A percentile compares a stretch with the other conserved stretches of the same genome.
These are phyloP conservation scores for Trichomonascaceae sp. DNA, from an alignment of 1,139 yeast genomes.

Conservation along the genomic window DNA sequence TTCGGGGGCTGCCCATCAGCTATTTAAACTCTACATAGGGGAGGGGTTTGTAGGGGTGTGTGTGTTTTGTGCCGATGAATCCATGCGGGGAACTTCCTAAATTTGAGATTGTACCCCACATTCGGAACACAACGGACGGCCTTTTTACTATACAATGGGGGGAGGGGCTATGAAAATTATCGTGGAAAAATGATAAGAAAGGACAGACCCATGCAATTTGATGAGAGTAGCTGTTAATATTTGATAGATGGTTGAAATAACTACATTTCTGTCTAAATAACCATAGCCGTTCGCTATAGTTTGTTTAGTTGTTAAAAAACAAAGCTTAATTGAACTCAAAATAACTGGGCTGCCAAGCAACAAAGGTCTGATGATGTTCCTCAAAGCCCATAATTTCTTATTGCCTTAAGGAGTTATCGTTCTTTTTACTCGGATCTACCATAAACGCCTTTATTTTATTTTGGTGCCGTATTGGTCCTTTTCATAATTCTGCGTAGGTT, in stretches of 20 bases:
- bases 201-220: background rate
- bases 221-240: too few species aligned
- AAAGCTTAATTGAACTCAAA: background rate
- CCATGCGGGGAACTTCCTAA: background rate
- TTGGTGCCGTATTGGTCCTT: background rate
- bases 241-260: too few species aligned
- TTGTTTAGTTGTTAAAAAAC: background rate
- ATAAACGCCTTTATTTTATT: background rate
- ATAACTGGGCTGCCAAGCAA: background rate
- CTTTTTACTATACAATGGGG: background rate
- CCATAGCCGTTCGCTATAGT: background rate
- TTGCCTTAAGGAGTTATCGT: background rate
- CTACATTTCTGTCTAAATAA: too few species aligned
- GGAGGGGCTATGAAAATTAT: background rate
- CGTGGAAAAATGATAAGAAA: background rate
- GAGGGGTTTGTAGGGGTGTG: too few species aligned
- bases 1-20: background rate
- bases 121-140: background rate
- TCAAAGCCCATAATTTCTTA: background rate
- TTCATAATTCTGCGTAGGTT: background rate
- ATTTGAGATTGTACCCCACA: background rate
- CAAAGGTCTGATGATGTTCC: background rate
- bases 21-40: background rate
- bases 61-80: background rate
- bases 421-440: background rate